Percentiles rank a stretch among this genome's conserved stretches.
These are phyloP conservation scores for Anthracocystis panici-leucophaei DNA, from an alignment of 1,284 basidiomycete genomes.

Conservation along the genomic window DNA sequence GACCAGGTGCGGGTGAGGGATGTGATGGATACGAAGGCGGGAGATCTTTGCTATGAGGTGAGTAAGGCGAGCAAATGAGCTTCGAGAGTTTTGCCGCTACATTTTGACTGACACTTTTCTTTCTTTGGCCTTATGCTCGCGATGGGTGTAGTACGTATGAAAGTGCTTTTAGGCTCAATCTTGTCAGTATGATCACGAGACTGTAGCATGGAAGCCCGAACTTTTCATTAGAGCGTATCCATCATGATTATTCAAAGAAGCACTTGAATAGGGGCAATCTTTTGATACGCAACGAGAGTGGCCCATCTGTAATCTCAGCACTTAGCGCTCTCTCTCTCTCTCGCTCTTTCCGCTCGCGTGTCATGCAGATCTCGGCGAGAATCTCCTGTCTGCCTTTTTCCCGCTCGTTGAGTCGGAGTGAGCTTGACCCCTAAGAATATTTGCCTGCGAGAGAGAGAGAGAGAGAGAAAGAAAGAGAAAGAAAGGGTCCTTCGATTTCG, in stretches of 20 bases:
- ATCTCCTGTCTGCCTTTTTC: too few species aligned
- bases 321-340: neutral
- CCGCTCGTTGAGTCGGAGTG: too few species aligned
- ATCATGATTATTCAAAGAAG: too few species aligned
- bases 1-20: constrained; percentile 11
- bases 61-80: neutral
- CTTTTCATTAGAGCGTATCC: too few species aligned
- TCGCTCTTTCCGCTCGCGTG: too few species aligned
- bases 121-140: neutral
- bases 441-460: too few species aligned
- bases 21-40: constrained; percentile 22
- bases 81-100: neutral
- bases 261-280: neutral
- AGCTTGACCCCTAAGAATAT: too few species aligned
- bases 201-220: too few species aligned
- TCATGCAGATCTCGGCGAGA: too few species aligned
- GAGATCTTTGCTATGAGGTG: constrained; percentile 19
- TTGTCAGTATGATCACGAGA: too few species aligned
- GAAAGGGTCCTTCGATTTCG: too few species aligned
- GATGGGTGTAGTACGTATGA: neutral
- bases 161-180: neutral
- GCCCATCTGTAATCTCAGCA: neutral
- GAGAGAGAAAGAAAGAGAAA: too few species aligned
- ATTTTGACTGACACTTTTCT: neutral
- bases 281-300: neutral